phyloP scores from a whole-genome alignment of 116 monocot genomes.

The Phalaenopsis hybrid region DNA sequence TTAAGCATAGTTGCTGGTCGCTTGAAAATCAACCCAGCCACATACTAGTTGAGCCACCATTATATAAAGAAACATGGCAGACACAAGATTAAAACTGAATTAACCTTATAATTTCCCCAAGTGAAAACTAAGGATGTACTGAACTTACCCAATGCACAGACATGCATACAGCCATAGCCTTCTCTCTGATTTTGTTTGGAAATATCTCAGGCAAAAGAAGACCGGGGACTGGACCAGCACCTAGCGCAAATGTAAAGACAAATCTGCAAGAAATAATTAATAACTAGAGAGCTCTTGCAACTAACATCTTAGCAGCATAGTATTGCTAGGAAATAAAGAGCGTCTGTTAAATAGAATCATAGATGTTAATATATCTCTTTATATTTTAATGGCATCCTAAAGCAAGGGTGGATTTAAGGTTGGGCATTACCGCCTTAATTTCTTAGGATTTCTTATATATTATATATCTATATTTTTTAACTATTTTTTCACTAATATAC shows the following conservation, averaged over 20 bases:
- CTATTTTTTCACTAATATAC: no score
- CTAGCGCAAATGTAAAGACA: conserved; percentile 89
- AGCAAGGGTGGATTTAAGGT: no score
- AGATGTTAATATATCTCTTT: background rate
- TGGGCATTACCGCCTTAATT: no score
- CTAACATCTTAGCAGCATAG: background rate
- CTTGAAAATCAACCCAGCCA: no score
- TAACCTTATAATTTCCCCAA: background rate
- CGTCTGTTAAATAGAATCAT: background rate
- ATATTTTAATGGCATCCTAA: background rate
- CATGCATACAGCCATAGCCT: conserved; percentile 97
- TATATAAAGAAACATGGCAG: background rate
- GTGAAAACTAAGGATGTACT: background rate
- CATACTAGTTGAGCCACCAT: no score
- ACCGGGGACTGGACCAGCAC: conserved; percentile 98
- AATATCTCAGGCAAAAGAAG: conserved; percentile 98
- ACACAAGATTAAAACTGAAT: background rate
- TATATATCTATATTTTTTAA: no score
- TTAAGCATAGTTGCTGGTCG: no score
- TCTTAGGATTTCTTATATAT: no score
- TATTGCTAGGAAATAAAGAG: background rate
- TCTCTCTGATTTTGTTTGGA: conserved; percentile 83
- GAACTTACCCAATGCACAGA: conserved; percentile 87
- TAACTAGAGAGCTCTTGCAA: background rate
- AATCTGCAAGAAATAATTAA: conserved; percentile 48